These are phyloP conservation scores for Tricholomella constricta DNA, from an alignment of 768 basidiomycete genomes.

Conservation along the genomic window DNA sequence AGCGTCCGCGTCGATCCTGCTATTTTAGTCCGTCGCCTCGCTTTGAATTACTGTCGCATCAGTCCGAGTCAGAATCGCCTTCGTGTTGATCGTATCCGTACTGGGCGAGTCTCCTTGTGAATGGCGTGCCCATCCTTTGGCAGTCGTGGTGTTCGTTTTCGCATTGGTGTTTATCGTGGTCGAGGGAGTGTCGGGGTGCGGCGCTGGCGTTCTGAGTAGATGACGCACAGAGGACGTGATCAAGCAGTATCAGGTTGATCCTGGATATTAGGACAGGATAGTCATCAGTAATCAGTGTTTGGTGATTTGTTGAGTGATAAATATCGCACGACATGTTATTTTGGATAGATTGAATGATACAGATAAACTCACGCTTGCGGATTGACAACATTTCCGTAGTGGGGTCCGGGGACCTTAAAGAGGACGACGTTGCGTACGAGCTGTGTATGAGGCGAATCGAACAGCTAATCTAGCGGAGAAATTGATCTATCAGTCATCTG, in stretches of 20 bases:
- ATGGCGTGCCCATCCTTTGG: slow-evolving; percentile 17
- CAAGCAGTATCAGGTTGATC: slow-evolving; percentile 19
- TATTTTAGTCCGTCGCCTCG: slow-evolving; percentile 18
- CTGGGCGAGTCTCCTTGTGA: slow-evolving; percentile 15
- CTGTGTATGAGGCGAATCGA: slow-evolving; percentile 27
- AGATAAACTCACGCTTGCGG: slow-evolving; percentile 18
- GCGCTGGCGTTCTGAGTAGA: not conserved
- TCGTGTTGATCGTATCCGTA: slow-evolving; percentile 21
- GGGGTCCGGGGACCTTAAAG: slow-evolving; percentile 20
- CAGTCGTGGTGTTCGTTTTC: slow-evolving; percentile 7
- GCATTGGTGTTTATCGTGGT: not conserved
- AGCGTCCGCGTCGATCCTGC: slow-evolving; percentile 19
- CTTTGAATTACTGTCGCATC: not conserved
- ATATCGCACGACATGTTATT: not conserved
- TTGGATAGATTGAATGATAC: not conserved
- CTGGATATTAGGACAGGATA: slow-evolving; percentile 2
- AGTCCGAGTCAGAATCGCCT: slow-evolving; percentile 14
- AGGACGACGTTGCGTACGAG: slow-evolving; percentile 20
- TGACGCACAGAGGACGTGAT: slow-evolving; percentile 15
- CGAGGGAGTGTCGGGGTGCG: not conserved
- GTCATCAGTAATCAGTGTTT: not conserved
- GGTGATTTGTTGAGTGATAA: not conserved
- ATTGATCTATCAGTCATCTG: not conserved
- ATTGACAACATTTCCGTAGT: slow-evolving; percentile 23
- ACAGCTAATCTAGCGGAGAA: slow-evolving; percentile 15